These are phyloP conservation scores for Entonaema liquescens DNA, from an alignment of 495 filamentous ascomycete genomes.

Conservation along the genomic window DNA sequence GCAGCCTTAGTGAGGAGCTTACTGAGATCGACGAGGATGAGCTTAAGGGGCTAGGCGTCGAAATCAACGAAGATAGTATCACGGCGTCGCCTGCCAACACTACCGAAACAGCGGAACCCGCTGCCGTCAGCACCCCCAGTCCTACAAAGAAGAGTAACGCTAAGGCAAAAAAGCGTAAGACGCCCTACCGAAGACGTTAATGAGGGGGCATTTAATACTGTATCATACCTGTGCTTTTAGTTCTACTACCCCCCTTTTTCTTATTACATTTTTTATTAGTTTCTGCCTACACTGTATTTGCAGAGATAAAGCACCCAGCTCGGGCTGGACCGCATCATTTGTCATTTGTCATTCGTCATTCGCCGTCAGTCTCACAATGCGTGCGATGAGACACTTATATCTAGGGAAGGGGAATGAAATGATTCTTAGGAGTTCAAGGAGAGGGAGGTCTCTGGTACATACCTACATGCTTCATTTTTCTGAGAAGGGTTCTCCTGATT, in stretches of 20 bases:
- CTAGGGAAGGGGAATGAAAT: not conserved
- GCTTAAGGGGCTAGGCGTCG: slow-evolving; percentile 66
- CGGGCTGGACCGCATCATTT: slow-evolving; percentile 27
- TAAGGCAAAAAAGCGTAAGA: slow-evolving; percentile 46
- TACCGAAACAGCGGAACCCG: slow-evolving; percentile 31
- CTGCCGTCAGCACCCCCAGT: slow-evolving; percentile 3
- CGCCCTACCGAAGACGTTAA: slow-evolving; percentile 43
- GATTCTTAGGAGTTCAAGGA: slow-evolving; percentile 14
- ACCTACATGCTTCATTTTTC: not conserved
- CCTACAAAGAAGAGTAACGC: slow-evolving; percentile 44
- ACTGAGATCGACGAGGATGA: slow-evolving; percentile 90
- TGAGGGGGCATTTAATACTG: slow-evolving; percentile 15
- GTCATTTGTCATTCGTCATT: not conserved
- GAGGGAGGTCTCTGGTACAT: slow-evolving; percentile 1
- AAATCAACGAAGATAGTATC: slow-evolving; percentile 55
- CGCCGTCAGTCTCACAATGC: not conserved
- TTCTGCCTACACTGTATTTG: slow-evolving; percentile 35
- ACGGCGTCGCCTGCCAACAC: slow-evolving; percentile 51
- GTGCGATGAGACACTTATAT: not conserved
- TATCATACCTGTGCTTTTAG: slow-evolving; percentile 25
- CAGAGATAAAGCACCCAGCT: slow-evolving; percentile 19
- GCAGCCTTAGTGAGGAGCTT: slow-evolving; percentile 84
- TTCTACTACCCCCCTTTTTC: slow-evolving; percentile 8
- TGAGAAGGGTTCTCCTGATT: not conserved
- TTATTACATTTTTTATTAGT: not conserved